phyloP scores from a whole-genome alignment of 805 yeast genomes.

The Torulaspora maleeae region DNA sequence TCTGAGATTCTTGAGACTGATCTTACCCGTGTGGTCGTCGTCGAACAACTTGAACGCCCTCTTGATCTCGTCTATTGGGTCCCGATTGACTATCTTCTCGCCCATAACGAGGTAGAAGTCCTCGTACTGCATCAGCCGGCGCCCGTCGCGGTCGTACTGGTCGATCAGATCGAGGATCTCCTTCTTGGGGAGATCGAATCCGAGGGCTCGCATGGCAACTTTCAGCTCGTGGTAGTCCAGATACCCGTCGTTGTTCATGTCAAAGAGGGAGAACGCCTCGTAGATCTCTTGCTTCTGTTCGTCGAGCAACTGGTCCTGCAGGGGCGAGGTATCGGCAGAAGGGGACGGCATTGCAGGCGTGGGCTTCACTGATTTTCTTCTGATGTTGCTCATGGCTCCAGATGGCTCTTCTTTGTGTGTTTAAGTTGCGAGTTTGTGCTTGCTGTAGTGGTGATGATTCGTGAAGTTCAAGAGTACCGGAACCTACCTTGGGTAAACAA shows the following conservation, averaged over 20 bases:
- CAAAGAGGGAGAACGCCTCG: slow-evolving; percentile 89
- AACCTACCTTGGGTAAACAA: neutral
- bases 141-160: slow-evolving; percentile 74
- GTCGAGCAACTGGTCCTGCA: slow-evolving; percentile 58
- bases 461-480: neutral
- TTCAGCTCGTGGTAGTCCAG: slow-evolving; percentile 90
- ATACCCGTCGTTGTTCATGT: slow-evolving; percentile 84
- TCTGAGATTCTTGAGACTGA: slow-evolving; percentile 73
- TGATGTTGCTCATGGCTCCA: slow-evolving; percentile 11
- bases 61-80: slow-evolving; percentile 86
- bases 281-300: slow-evolving; percentile 88
- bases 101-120: slow-evolving; percentile 74
- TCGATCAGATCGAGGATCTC: slow-evolving; percentile 72
- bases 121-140: slow-evolving; percentile 68
- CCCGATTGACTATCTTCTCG: slow-evolving; percentile 75
- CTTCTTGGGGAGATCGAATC: slow-evolving; percentile 74
- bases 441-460: neutral
- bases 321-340: slow-evolving; percentile 14
- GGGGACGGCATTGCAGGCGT: slow-evolving; percentile 14
- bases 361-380: slow-evolving; percentile 13
- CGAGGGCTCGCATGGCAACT: slow-evolving; percentile 90
- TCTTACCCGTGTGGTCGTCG: slow-evolving; percentile 82
- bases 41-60: slow-evolving; percentile 89
- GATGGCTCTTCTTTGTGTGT: neutral
- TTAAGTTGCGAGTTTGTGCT: neutral